Percentiles rank a stretch among this genome's conserved stretches.
These are phyloP conservation scores for Lentinus tigrinus DNA, from an alignment of 768 basidiomycete genomes.

Conservation along the genomic window DNA sequence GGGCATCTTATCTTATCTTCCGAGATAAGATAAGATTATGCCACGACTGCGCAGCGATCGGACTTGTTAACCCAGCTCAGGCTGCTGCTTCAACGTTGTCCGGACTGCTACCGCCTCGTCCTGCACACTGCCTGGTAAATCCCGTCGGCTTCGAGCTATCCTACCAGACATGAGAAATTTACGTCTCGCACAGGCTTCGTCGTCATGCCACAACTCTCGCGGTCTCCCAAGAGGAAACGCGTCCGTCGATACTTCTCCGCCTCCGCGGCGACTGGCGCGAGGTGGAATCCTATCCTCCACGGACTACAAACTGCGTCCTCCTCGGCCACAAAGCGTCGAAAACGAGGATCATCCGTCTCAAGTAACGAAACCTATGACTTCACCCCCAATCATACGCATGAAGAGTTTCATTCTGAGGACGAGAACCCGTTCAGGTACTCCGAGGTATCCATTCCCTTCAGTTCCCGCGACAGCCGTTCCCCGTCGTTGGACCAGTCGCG, in stretches of 20 bases:
- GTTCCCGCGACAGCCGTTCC: conserved; percentile 6
- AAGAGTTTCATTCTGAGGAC: conserved; percentile 16
- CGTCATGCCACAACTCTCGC: conserved; percentile 23
- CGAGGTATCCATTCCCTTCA: conserved; percentile 13
- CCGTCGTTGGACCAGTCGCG: conserved; percentile 1
- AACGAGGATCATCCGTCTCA: conserved; percentile 19
- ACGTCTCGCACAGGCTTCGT: too few species aligned
- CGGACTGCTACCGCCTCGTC: too few species aligned
- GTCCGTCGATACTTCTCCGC: conserved; percentile 27
- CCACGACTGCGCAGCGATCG: too few species aligned
- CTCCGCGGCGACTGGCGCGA: conserved; percentile 22
- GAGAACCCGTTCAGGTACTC: conserved; percentile 9
- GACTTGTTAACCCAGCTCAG: too few species aligned
- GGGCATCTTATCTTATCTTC: not conserved
- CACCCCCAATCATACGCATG: conserved; percentile 15
- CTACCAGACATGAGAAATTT: too few species aligned
- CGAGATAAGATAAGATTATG: not conserved
- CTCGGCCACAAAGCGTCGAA: conserved; percentile 6
- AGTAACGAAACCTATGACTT: conserved; percentile 16
- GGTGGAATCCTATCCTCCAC: conserved; percentile 15
- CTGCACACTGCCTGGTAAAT: too few species aligned
- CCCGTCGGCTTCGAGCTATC: too few species aligned
- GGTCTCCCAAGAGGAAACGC: conserved; percentile 26
- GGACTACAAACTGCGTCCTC: conserved; percentile 3
- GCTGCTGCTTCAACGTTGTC: too few species aligned